Base-by-base conservation (phyloP, 1,284 basidiomycete species). In the Moesziomyces sp. region DNA sequence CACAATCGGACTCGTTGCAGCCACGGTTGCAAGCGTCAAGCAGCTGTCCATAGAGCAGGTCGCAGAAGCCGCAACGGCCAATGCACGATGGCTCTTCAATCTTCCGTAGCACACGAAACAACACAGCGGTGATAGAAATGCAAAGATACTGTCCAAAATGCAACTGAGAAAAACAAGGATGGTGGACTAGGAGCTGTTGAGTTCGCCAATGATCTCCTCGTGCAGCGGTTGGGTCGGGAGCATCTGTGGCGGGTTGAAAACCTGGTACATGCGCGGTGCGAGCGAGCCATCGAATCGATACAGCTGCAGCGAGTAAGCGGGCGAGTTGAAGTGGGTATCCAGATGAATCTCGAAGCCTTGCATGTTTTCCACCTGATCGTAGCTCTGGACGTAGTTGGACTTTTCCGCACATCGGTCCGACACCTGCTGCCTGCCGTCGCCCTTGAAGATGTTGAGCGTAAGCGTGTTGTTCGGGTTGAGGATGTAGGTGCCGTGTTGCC, bases 1-100 rank as follows among this genome's bases (percentile, higher is more conserved):
- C 19, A 87, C 89, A 3, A 88, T 92, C 42, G 91, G 90, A 3
- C 88, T 88, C 14, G 89, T 95, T 14, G 93, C 92, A 10, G 92
- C 91, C 88, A 89, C 93, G 52, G 86, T 94, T 10, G 88, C 91
- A 52, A 84, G 86, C 60, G 80, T 93, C 40, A 87, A 89, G 44
- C 87, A 86, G 1, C 80, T 89, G 5, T 69, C 88, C 0, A 85
- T 92, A 30, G 88, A 91, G 65, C 86, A 88, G 53, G 85, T 94
- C 0, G 87, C 88, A 10, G 30, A 58, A 18, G 66, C 62, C 11
- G 78, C 81, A 11, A 65, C 56, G 49, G 52, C 60, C 42, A 83
- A 83, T 50, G 72, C 77, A 2, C 43, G 56, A 19, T 79, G 76
- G 67, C 56, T 82, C 16, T 81, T 82, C 38, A 56, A 60, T 6